A percentile compares a stretch with the other conserved stretches of the same genome.
Evolutionary conservation across 352 stramenopile genomes (phyloP).

Genomic region (Thalassiosira exigua): DNA sequence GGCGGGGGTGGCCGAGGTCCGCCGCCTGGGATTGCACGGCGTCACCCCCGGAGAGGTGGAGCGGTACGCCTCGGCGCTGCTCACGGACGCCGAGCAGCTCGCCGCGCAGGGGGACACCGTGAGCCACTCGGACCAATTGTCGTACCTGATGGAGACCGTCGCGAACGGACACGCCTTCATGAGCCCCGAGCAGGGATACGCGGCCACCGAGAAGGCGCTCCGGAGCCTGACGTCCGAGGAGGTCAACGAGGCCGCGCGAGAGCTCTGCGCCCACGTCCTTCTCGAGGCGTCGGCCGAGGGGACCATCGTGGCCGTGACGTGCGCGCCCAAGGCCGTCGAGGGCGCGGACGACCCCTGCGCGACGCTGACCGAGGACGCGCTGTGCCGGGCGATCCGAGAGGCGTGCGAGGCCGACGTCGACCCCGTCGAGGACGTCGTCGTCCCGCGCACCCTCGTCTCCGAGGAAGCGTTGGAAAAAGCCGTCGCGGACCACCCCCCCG

Average conservation of each 20-base stretch:
- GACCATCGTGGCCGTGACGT: conserved; percentile 74
- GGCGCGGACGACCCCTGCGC: conserved; percentile 40
- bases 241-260: conserved; percentile 82
- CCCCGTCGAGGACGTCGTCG: conserved; percentile 82
- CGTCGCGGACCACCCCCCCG: conserved; percentile 66
- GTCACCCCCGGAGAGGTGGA: conserved; percentile 87
- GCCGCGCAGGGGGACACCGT: conserved; percentile 87
- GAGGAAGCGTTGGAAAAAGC: conserved; percentile 71
- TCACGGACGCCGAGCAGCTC: conserved; percentile 87
- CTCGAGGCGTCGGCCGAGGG: conserved; percentile 62
- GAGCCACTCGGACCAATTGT: conserved; percentile 85
- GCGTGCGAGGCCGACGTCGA: conserved; percentile 79
- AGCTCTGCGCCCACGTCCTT: conserved; percentile 84
- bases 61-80: conserved; percentile 84
- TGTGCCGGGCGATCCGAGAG: conserved; percentile 76
- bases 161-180: conserved; percentile 90
- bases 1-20: conserved; percentile 86
- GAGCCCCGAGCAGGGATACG: conserved; percentile 86
- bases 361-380: conserved; percentile 67
- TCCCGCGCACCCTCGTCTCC: conserved; percentile 79
- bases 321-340: conserved; percentile 68
- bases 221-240: conserved; percentile 86
- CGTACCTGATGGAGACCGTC: conserved; percentile 88
- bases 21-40: conserved; percentile 86
- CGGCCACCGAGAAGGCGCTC: conserved; percentile 83